phyloP scores from a whole-genome alignment of 768 basidiomycete genomes.

The Favolaschia claudopus region DNA sequence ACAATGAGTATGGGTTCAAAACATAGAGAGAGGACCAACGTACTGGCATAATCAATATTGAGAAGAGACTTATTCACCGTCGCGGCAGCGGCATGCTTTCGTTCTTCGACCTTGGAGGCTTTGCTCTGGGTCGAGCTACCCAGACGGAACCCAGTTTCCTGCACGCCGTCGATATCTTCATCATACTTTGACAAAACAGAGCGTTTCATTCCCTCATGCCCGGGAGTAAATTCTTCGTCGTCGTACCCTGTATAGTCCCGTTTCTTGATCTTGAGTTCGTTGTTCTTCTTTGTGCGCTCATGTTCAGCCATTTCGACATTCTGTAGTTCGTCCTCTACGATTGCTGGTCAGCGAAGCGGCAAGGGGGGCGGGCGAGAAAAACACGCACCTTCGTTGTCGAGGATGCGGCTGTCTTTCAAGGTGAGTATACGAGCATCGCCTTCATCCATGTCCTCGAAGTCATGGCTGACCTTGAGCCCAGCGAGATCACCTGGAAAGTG shows the following conservation, averaged over 20 bases:
- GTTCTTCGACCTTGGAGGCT: constrained; percentile 50
- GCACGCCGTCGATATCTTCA: constrained; percentile 80
- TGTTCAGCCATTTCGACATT: constrained; percentile 94
- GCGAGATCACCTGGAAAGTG: constrained; percentile 78
- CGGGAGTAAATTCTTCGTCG: constrained; percentile 89
- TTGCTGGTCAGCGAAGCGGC: constrained; percentile 4
- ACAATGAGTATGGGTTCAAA: constrained; percentile 23
- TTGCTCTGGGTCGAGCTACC: constrained; percentile 63
- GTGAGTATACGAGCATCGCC: constrained; percentile 97
- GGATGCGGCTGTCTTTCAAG: constrained; percentile 93
- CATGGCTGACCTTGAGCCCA: constrained; percentile 96
- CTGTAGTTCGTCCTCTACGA: constrained; percentile 94
- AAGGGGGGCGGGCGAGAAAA: background rate
- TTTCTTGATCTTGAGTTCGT: constrained; percentile 87
- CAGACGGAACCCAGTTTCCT: constrained; percentile 84
- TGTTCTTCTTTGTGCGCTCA: constrained; percentile 79
- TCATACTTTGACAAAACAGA: constrained; percentile 93
- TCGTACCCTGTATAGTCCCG: constrained; percentile 95
- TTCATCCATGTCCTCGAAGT: constrained; percentile 90
- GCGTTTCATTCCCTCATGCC: constrained; percentile 79
- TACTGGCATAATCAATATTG: constrained; percentile 90
- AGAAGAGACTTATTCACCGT: constrained; percentile 82
- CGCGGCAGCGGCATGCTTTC: constrained; percentile 60
- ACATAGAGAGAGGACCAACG: constrained; percentile 39
- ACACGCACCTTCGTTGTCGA: constrained; percentile 88